phyloP scores from a whole-genome alignment of 1,284 basidiomycete species.

The Ustilago loliicola region DNA sequence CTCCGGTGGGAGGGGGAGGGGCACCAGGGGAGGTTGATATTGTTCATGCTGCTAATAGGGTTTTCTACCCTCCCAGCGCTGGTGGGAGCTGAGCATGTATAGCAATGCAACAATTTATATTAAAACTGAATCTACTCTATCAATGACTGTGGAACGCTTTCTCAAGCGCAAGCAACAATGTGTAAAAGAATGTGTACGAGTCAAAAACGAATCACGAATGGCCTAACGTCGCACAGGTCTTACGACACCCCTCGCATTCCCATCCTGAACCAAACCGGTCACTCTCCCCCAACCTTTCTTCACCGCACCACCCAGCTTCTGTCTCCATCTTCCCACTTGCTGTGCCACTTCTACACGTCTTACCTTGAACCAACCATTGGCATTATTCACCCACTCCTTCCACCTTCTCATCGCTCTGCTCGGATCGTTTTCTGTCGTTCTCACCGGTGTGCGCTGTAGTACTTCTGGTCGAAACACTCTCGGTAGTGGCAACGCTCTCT shows the following conservation, averaged over 20 bases:
- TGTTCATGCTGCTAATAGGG: constrained; percentile 19
- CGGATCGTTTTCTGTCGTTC: not conserved
- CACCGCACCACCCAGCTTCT: too few relatives aligned
- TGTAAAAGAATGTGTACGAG: not conserved
- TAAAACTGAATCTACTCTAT: not conserved
- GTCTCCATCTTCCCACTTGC: too few relatives aligned
- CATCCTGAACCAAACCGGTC: not conserved
- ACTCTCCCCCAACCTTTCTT: not conserved
- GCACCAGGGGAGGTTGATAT: constrained; percentile 9
- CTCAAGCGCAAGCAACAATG: too few relatives aligned
- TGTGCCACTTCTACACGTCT: too few relatives aligned
- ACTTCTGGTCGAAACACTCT: not conserved
- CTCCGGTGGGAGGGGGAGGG: not conserved
- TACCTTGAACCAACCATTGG: too few relatives aligned
- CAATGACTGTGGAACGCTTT: not conserved
- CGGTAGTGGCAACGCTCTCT: not conserved
- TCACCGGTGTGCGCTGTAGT: not conserved
- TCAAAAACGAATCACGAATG: not conserved
- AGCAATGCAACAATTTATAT: not conserved
- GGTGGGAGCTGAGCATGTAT: not conserved
- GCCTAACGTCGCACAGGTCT: not conserved
- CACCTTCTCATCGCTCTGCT: too few relatives aligned
- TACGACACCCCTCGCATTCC: not conserved
- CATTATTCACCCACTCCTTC: too few relatives aligned
- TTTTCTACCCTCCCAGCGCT: constrained; percentile 18